Evolutionary conservation across 108 stramenopile species (phyloP), one percentile per base, ranked within the genome.

Genomic region (Skeletonema grethae): DNA sequence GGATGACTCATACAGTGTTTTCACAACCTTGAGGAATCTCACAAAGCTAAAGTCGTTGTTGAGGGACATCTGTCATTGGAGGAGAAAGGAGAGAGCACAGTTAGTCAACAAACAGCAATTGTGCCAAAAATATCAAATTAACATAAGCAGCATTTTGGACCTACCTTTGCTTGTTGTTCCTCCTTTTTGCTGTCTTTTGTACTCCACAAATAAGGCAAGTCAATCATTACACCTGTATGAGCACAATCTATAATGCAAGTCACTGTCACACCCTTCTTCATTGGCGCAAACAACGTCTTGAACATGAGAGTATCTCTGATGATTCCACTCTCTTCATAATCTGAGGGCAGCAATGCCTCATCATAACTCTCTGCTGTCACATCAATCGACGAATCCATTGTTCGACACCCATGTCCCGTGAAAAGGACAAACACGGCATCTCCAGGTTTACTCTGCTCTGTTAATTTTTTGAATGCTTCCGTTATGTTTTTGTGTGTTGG

Each of bases 21-120:
- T 92, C 18, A 92, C 90, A 18, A 92, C 94, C 82, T 95, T 92
- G 48, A 95, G 80, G 65, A 89, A 92, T 69, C 94, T 83, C 1
- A 92, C 87, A 73, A 95, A 95, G 57, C 89, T 90, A 77, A 92
- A 95, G 70, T 95, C 87, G 39, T 95, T 85, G 69, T 91, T 90
- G 56, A 85, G 66, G 15, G 85, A 57, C 79, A 91, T 79, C 75
- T 87, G 68, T 10, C 29, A 10, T 15, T 28, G n/a, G 11, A 39
- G 32, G 32, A 11, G 18, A 34, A 6, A 69, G 31, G 8, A 76
- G 20, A 68, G 4, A 10, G 50, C 1, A 12, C 4, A 56, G n/a
- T 39, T 2, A 34, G 7, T 11, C 5, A n/a, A 53, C 48, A 34
- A 65, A 36, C 39, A 31, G 11, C 6, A 46, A 16, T 16, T 29